Evolutionary conservation across 2,329 filamentous ascomycete species (phyloP), one percentile per base, ranked within the genome.

Genomic region (Hypocrella siamensis): DNA sequence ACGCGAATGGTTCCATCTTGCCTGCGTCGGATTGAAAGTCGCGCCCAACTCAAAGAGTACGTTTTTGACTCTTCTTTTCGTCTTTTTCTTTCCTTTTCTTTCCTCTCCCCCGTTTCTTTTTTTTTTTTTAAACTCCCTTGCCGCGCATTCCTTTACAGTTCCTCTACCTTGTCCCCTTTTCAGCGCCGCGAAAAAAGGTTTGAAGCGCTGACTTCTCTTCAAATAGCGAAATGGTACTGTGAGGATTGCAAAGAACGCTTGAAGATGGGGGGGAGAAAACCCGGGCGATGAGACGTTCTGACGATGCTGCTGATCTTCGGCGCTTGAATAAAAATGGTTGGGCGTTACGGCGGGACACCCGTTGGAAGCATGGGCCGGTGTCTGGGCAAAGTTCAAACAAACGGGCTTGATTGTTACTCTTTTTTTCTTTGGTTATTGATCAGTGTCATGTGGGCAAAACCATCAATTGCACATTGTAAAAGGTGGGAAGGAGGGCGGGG

Each of bases 1-100:
- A 41, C 67, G 72, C 38, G 80, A 86, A 53, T 86, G 81, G 81
- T 88, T 86, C 59, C 81, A 86, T 61, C 57, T 90, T 31, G 78
- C 76, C 31, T 90, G 82, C 51, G 81, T 84, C 19, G 82, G 82
- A 17, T 55, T 90, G 44, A 79, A 78, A 44, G 79, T 79, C 36
- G 79, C 81, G 32, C 82, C 82, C n/a, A 75, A 70, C 35, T 73
- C 74, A 40, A 83, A 77, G 53, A 70, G 78, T 82, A 56, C 63
- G 75, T 70, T 4, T 29, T 22, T 22, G 21, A 22, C 9, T 24
- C 11, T n/a, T 16, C 31, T 18, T 17, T 7, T 4, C 19, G 14
- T 10, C 8, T 12, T 12, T 18, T 27, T 8, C 21, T 12, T 24
- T 8, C 12, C 18, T 3, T 22, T 5, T 12, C 22, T 31, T 34